Evolutionary conservation across 169 alveolate species (phyloP), one percentile per base, ranked within the genome.

Genomic region (Babesia divergens): DNA sequence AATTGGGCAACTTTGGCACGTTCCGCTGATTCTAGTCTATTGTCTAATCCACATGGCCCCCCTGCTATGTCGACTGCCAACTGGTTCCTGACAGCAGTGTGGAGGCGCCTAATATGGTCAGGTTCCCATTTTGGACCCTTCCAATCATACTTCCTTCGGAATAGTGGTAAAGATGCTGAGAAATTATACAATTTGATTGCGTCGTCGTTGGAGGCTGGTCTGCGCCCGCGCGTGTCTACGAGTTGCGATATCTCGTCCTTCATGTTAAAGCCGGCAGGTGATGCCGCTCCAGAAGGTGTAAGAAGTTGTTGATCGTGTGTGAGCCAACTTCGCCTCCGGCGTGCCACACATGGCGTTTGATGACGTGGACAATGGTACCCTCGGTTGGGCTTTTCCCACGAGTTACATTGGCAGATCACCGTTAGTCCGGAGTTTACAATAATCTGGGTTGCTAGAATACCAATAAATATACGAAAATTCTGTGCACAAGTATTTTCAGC

Each of bases 61-160:
- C 14, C 34, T 20, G 82, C 47, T 24, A 70, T 29, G 28, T 31
- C 44, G 5, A 18, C 37, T 6, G 62, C 42, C 22, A 77, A 28
- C 32, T 53, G 46, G 14, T 38, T 44, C 14, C 38, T 29, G 22
- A 80, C 88, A 0, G 42, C 28, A 6, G 31, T 53, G 46, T 80
- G 88, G 20, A 80, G 62, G 34, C 31, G 38, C 31, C 29, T 64
- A 13, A 80, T 43, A 18, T 70, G 74, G 8, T 69, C 76, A 11
- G 50, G 35, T 28, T 65, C 56, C 88, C 88, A 80, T 56, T 47
- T 64, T 28, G 77, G 77, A 13, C 60, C 62, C 18, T 80, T 80
- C 88, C 84, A 70, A 65, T 80, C 88, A 37, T 80, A 80, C 70
- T 80, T 80, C n/a, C 70, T 38, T 32, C 88, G 18, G 35, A 43